Conservation (phyloP, 1,284 basidiomycete species). For the Leucoagaricus sp. region DNA sequence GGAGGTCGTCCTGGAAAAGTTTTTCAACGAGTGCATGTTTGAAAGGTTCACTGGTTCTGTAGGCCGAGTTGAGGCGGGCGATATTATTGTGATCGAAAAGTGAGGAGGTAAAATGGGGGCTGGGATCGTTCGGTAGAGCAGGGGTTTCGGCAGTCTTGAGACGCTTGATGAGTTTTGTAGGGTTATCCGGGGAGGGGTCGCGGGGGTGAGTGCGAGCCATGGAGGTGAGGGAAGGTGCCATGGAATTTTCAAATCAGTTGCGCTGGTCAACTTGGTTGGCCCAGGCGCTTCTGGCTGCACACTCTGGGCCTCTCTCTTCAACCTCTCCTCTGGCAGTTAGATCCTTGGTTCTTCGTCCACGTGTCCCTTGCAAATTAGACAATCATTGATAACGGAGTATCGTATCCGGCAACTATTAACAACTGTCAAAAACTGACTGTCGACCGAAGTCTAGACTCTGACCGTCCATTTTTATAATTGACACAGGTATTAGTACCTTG, state of each 20-base stretch:
- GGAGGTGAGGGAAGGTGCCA: neutral
- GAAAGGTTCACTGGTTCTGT: slow-evolving; percentile 72
- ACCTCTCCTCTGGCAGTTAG: neutral
- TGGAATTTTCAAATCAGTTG: neutral
- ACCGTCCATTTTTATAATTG: too few species aligned
- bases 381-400: neutral
- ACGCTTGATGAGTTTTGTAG: slow-evolving; percentile 27
- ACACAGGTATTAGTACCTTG: too few species aligned
- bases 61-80: slow-evolving; percentile 54
- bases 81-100: slow-evolving; percentile 62
- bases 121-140: slow-evolving; percentile 17
- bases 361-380: neutral
- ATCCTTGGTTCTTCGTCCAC: too few species aligned
- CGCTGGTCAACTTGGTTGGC: slow-evolving; percentile 2
- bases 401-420: too few species aligned
- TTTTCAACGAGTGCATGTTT: slow-evolving; percentile 83
- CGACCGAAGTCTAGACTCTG: too few species aligned
- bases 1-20: slow-evolving; percentile 84
- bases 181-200: slow-evolving; percentile 27
- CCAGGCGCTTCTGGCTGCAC: neutral
- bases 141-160: slow-evolving; percentile 25
- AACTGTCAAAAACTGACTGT: too few species aligned
- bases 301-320: neutral
- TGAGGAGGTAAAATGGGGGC: slow-evolving; percentile 45
- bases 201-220: slow-evolving; percentile 32